Evolutionary conservation across 345 rosid species (phyloP).

Genomic region (Firmiana major): DNA sequence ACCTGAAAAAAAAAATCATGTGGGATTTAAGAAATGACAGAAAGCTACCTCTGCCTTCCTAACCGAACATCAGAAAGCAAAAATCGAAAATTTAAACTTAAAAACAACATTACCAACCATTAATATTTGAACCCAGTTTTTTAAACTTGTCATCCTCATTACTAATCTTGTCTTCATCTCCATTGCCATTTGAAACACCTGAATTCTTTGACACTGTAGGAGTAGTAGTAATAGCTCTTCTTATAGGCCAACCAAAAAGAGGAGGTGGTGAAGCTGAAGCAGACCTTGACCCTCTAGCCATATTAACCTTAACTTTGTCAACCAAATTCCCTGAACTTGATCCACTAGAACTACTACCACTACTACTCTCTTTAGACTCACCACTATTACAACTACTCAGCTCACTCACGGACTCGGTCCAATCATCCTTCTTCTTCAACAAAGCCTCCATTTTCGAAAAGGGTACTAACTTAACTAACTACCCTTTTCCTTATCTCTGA

Average conservation of each 20-base stretch:
- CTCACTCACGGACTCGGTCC: slow-evolving; percentile 38
- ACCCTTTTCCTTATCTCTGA: not conserved
- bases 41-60: not conserved
- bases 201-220: slow-evolving; percentile 39
- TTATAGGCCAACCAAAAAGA: slow-evolving; percentile 91
- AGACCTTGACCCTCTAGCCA: slow-evolving; percentile 16
- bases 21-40: not conserved
- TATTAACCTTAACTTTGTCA: slow-evolving; percentile 26
- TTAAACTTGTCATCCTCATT: slow-evolving; percentile 37
- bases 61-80: not conserved
- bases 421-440: slow-evolving; percentile 40
- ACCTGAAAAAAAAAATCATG: too few relatives aligned
- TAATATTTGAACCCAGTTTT: slow-evolving; percentile 32
- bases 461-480: not conserved
- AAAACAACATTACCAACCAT: slow-evolving; percentile 39
- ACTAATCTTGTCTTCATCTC: slow-evolving; percentile 28
- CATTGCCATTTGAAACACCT: slow-evolving; percentile 25
- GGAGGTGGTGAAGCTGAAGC: slow-evolving; percentile 40
- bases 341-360: slow-evolving; percentile 43
- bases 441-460: slow-evolving; percentile 44
- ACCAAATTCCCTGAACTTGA: slow-evolving; percentile 35
- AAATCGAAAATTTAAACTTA: not conserved
- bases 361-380: slow-evolving; percentile 53
- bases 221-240: slow-evolving; percentile 36
- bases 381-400: slow-evolving; percentile 28